Evolutionary conservation across 768 basidiomycete species (phyloP).

Genomic region (Kwoniella dendrophila): DNA sequence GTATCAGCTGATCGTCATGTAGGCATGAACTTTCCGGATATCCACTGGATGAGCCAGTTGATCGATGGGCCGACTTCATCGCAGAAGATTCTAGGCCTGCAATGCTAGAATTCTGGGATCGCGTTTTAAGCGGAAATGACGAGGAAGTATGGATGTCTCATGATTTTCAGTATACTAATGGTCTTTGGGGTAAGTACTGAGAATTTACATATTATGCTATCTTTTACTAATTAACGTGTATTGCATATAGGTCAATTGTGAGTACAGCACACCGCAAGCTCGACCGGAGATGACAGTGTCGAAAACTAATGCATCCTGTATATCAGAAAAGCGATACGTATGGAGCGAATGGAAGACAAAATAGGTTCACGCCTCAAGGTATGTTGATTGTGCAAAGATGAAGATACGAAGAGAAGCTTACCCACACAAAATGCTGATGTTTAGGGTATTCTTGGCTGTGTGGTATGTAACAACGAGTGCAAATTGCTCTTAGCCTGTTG

Average conservation of each 20-base stretch:
- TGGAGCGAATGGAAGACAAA: constrained; percentile 32
- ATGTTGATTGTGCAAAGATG: constrained; percentile 3
- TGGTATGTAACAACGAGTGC: no score
- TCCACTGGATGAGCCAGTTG: constrained; percentile 22
- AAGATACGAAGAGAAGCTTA: neutral
- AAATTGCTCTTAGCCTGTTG: neutral
- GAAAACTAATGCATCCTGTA: no score
- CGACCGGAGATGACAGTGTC: no score
- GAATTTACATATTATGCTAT: neutral
- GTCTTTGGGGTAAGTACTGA: constrained; percentile 42
- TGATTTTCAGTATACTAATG: constrained; percentile 42
- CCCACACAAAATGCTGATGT: neutral
- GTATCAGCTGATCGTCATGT: neutral
- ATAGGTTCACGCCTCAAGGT: no score
- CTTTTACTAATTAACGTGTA: neutral
- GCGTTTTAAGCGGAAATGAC: constrained; percentile 1
- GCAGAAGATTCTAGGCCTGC: constrained; percentile 6
- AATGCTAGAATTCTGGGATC: constrained; percentile 25
- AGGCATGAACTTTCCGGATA: constrained; percentile 36
- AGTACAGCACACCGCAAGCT: no score
- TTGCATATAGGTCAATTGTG: neutral
- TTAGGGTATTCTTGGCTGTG: constrained; percentile 34
- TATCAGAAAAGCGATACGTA: constrained; percentile 15
- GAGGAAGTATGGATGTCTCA: constrained; percentile 9
- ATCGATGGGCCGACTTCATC: constrained; percentile 31